Evolutionary conservation across 192 early-diverging fungal genomes (phyloP), one percentile per base, ranked within the genome.

Genomic region (Coemansia sp.): DNA sequence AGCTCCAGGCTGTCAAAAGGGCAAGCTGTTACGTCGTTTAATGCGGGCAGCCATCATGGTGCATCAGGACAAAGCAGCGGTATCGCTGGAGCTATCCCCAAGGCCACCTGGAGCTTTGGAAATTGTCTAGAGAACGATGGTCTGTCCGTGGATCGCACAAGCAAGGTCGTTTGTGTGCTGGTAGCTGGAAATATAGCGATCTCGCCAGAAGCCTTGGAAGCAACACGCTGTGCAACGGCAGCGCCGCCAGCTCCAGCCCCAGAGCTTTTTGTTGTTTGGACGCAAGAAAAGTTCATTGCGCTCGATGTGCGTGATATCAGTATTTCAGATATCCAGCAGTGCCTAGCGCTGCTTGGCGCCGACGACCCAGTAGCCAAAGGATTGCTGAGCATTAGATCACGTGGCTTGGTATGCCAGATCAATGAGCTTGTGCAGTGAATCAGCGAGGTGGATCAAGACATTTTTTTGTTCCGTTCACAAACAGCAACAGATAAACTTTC

Each of bases 91-190:
- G 58, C 20, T 17, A 67, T 67, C 43, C 65, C 65, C 13, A 67
- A 41, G 23, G 36, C 36, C 34, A 48, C 46, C 22, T 67, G 56
- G 65, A 49, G 19, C 20, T 3, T 13, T 3, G 20, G 8, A 0
- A 0, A 3, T 52, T 9, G 22, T 52, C 49, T 52, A 52, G 49
- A 52, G 2, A 20, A n/a, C 40, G 23, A 19, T 25, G 23, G 19
- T 0, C 25, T 48, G 23, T 17, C 25, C 41, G n/a, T 46, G 3
- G 43, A 48, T 33, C 13, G 29, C 14, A 23, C n/a, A 15, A 52
- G 62, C 35, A 38, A 53, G 22, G 34, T 54, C 41, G 23, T 63
- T 17, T 63, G 62, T 13, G 22, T 63, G 62, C 49, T 63, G 49
- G 4, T 25, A 9, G 23, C 22, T 11, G 49, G 49, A 9, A 25